Conservation (phyloP, 495 filamentous ascomycete species). For the Neurospora sublineolata region DNA sequence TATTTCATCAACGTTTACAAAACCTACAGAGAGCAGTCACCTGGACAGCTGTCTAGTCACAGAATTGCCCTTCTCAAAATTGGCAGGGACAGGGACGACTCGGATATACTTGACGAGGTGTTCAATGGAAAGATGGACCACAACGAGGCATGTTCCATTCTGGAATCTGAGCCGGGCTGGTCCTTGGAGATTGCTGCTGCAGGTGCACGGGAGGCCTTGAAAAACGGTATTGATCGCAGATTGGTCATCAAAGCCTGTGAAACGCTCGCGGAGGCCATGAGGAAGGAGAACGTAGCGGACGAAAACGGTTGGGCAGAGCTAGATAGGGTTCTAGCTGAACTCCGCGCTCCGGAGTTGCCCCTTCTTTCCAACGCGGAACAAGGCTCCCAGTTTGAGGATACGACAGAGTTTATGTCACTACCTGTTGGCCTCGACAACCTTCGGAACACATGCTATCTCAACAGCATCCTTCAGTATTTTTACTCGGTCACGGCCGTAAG, state of each 20-base stretch:
- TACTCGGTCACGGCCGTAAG: slow-evolving; percentile 78
- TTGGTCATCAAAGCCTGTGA: not conserved
- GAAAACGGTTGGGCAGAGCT: not conserved
- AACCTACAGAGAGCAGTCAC: slow-evolving; percentile 11
- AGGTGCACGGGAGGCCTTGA: not conserved
- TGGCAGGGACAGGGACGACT: slow-evolving; percentile 8
- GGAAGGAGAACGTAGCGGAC: not conserved
- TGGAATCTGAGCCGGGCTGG: slow-evolving; percentile 5
- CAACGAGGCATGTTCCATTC: slow-evolving; percentile 11
- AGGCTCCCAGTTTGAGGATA: not conserved
- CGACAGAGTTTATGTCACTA: slow-evolving; percentile 29
- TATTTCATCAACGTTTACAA: slow-evolving; percentile 15
- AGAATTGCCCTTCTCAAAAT: slow-evolving; percentile 15
- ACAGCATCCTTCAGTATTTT: slow-evolving; percentile 91
- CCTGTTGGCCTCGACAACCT: slow-evolving; percentile 86
- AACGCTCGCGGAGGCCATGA: not conserved
- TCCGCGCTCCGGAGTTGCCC: not conserved
- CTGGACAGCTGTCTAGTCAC: slow-evolving; percentile 11
- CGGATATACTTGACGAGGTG: slow-evolving; percentile 9
- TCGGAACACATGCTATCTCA: slow-evolving; percentile 95
- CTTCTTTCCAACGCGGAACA: not conserved
- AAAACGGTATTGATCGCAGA: not conserved
- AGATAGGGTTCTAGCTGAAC: not conserved
- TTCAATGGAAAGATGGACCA: slow-evolving; percentile 5
- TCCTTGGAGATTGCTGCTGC: slow-evolving; percentile 14